These are phyloP conservation scores for Ogataea pilisensis DNA, from an alignment of 805 yeast species.

Conservation along the genomic window DNA sequence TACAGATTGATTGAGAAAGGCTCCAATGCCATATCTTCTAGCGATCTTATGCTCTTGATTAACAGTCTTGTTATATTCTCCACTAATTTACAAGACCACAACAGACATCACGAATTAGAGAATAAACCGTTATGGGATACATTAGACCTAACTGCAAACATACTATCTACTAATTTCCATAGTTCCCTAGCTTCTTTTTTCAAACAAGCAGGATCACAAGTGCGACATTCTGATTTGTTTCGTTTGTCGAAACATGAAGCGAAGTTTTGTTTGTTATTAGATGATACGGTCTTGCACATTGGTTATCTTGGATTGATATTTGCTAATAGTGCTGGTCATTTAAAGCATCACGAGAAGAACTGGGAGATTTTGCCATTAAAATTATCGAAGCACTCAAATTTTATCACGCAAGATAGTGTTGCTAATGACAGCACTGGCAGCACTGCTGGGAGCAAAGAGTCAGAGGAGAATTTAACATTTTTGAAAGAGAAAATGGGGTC, in stretches of 20 bases:
- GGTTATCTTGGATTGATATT: constrained; percentile 21
- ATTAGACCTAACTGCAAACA: constrained; percentile 19
- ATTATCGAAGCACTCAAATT: neutral
- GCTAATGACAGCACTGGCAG: too few species aligned
- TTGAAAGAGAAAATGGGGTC: constrained; percentile 9
- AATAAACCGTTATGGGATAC: constrained; percentile 13
- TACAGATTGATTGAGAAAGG: constrained; percentile 18
- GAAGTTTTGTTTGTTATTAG: constrained; percentile 14
- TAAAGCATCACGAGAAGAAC: constrained; percentile 11
- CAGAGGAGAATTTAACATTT: neutral
- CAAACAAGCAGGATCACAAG: constrained; percentile 3
- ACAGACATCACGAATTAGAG: constrained; percentile 1
- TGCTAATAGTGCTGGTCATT: constrained; percentile 4
- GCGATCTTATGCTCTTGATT: constrained; percentile 15
- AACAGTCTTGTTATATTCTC: constrained; percentile 14
- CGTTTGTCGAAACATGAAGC: constrained; percentile 10
- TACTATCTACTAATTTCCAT: constrained; percentile 18
- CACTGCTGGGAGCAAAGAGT: neutral
- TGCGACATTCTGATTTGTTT: constrained; percentile 8
- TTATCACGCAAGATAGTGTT: neutral
- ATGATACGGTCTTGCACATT: constrained; percentile 10
- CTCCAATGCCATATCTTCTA: constrained; percentile 3
- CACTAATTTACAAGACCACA: constrained; percentile 7
- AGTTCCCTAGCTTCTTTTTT: constrained; percentile 12
- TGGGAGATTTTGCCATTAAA: constrained; percentile 19